These are phyloP conservation scores for Myxozyma monticola DNA, from an alignment of 805 yeast species.

Conservation along the genomic window DNA sequence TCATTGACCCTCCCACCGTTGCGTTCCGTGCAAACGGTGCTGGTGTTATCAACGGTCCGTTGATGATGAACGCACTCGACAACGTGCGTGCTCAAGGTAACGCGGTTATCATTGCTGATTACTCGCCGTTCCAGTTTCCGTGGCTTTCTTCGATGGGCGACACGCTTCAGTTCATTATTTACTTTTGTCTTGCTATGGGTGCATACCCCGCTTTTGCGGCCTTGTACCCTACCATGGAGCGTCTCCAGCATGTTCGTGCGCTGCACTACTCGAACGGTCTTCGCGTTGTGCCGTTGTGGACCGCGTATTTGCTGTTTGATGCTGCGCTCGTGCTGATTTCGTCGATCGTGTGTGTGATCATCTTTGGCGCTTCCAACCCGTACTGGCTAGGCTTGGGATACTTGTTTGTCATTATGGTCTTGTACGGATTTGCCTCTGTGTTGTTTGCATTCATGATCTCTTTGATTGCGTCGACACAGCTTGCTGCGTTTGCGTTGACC, in stretches of 20 bases:
- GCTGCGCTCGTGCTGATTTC: slow-evolving; percentile 32
- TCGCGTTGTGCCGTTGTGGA: slow-evolving; percentile 39
- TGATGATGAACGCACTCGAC: slow-evolving; percentile 35
- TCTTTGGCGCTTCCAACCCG: slow-evolving; percentile 34
- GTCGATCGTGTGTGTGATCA: slow-evolving; percentile 34
- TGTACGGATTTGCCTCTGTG: slow-evolving; percentile 38
- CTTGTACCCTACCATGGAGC: slow-evolving; percentile 41
- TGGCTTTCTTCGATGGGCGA: slow-evolving; percentile 39
- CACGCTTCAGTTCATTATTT: slow-evolving; percentile 39
- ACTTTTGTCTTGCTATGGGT: slow-evolving; percentile 40
- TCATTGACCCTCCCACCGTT: slow-evolving; percentile 31
- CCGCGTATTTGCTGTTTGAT: slow-evolving; percentile 37
- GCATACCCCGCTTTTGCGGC: slow-evolving; percentile 41
- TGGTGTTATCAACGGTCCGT: slow-evolving; percentile 32
- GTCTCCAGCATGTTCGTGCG: slow-evolving; percentile 39
- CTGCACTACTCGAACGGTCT: slow-evolving; percentile 44
- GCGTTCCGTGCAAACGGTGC: slow-evolving; percentile 36
- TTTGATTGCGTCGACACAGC: slow-evolving; percentile 37
- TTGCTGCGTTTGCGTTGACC: slow-evolving; percentile 43
- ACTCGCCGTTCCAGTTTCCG: slow-evolving; percentile 39
- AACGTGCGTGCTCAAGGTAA: slow-evolving; percentile 38
- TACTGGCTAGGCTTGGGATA: slow-evolving; percentile 37
- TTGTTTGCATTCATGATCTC: slow-evolving; percentile 38
- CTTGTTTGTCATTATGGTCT: slow-evolving; percentile 37
- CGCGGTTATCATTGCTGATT: slow-evolving; percentile 34